Evolutionary conservation across 208 protist genomes (phyloP).

Genomic region (Acanthamoeba castellanii): DNA sequence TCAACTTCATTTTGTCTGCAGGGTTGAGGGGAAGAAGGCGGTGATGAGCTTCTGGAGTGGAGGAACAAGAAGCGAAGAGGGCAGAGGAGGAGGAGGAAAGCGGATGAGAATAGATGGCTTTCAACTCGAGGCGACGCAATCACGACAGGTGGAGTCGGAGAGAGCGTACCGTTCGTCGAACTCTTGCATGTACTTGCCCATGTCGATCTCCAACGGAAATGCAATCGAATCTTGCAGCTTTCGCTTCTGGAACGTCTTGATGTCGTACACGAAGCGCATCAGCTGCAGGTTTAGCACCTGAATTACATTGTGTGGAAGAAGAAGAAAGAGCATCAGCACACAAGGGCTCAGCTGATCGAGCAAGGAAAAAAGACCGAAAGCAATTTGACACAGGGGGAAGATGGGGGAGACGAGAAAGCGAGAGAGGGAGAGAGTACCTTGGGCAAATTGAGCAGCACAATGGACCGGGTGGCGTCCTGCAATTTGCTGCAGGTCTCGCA

Average conservation of each 20-base stretch:
- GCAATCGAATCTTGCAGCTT: constrained; percentile 59
- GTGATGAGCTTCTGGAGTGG: constrained; percentile 38
- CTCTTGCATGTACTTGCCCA: constrained; percentile 59
- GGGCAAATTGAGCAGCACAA: constrained; percentile 67
- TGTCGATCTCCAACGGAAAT: constrained; percentile 65
- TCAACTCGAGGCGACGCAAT: neutral
- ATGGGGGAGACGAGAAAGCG: neutral
- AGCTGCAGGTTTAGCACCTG: constrained; percentile 71
- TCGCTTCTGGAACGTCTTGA: constrained; percentile 47
- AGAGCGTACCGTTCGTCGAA: constrained; percentile 45
- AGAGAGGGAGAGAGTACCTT: constrained; percentile 1
- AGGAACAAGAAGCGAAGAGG: neutral
- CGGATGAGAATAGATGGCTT: neutral
- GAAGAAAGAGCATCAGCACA: neutral
- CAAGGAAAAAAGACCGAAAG: no score
- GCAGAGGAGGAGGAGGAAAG: neutral
- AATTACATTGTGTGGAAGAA: neutral
- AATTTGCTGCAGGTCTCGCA: constrained; percentile 66
- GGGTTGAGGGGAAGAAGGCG: constrained; percentile 40
- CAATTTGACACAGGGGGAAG: no score
- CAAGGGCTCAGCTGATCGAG: no score
- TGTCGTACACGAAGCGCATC: constrained; percentile 72
- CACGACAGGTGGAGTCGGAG: neutral
- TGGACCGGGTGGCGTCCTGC: constrained; percentile 65
- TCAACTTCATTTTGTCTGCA: constrained; percentile 57